A percentile compares a stretch with the other conserved stretches of the same genome.
These are phyloP conservation scores for Dendrobium catenatum DNA, from an alignment of 106 monocot species.

Conservation along the genomic window DNA sequence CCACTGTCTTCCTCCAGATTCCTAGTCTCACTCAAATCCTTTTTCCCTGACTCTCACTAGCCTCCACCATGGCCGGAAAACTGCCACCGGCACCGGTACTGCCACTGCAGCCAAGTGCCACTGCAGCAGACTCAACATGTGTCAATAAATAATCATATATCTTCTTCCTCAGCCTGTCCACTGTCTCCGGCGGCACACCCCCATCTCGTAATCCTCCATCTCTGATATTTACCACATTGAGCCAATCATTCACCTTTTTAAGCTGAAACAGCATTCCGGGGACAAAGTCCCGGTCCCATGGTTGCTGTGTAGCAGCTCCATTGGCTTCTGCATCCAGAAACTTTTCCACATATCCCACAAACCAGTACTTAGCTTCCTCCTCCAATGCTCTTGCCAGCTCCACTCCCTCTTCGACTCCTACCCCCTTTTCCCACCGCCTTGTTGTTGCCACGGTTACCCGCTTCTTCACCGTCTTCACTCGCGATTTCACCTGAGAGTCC, in stretches of 20 bases:
- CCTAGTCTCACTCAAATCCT: neutral
- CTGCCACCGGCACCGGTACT: neutral
- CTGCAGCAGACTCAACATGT: conserved; percentile 81
- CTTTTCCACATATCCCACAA: conserved; percentile 72
- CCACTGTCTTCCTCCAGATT: too few species aligned
- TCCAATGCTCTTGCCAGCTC: conserved; percentile 48
- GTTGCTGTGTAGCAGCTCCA: conserved; percentile 3
- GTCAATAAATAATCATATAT: conserved; percentile 84
- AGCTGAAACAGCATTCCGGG: conserved; percentile 81
- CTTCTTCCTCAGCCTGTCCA: conserved; percentile 72
- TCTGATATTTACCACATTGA: conserved; percentile 16
- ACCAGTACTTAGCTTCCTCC: conserved; percentile 61
- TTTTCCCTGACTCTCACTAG: neutral
- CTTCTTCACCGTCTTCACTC: conserved; percentile 6
- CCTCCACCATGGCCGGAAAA: neutral
- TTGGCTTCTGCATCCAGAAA: conserved; percentile 57
- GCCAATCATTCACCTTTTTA: conserved; percentile 91
- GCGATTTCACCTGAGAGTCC: neutral
- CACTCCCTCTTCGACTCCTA: conserved; percentile 43
- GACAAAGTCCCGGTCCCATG: conserved; percentile 39
- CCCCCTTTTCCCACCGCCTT: conserved; percentile 53
- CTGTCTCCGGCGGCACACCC: conserved; percentile 30
- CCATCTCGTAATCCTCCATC: conserved; percentile 8
- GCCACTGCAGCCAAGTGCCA: conserved; percentile 43
- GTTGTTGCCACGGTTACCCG: conserved; percentile 9